phyloP scores from a whole-genome alignment of 331 rosid genomes.

The Pyracantha coccinea region DNA sequence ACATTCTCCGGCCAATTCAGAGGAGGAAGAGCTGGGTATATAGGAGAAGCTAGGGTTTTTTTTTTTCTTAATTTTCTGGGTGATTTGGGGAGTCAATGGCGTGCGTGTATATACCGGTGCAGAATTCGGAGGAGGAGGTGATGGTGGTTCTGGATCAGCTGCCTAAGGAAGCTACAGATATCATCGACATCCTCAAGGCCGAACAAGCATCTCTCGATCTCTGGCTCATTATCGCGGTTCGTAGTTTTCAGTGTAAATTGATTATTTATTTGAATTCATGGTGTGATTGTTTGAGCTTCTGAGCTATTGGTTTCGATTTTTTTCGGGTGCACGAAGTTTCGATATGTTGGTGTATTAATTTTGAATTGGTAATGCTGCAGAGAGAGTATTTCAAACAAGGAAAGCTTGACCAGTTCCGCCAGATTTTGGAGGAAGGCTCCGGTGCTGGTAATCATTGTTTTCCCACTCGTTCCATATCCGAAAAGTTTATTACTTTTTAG shows the following conservation, averaged over 20 bases:
- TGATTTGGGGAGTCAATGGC: slow-evolving; percentile 44
- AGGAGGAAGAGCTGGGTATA: not conserved
- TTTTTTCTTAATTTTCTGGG: not conserved
- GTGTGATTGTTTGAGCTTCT: not conserved
- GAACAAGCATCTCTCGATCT: slow-evolving; percentile 99
- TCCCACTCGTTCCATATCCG: not conserved
- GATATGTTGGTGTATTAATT: not conserved
- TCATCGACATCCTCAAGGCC: slow-evolving; percentile 92
- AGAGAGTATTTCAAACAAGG: slow-evolving; percentile 99
- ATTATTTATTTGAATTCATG: not conserved
- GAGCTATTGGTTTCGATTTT: not conserved
- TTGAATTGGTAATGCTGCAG: slow-evolving; percentile 33
- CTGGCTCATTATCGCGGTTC: slow-evolving; percentile 96
- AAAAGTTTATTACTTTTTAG: not conserved
- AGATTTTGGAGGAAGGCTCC: slow-evolving; percentile 96
- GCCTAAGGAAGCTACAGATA: slow-evolving; percentile 90
- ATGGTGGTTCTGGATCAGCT: slow-evolving; percentile 94
- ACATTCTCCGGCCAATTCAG: not conserved
- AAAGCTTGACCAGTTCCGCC: slow-evolving; percentile 84
- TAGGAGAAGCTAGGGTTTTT: slow-evolving; percentile 35
- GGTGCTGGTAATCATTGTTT: slow-evolving; percentile 66
- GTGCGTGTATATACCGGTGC: slow-evolving; percentile 91
- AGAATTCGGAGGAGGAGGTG: slow-evolving; percentile 99
- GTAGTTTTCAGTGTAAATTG: not conserved
- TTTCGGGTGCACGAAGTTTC: not conserved